Conservation (phyloP, 1,284 basidiomycete genomes). For the Xanthoconium separans region DNA sequence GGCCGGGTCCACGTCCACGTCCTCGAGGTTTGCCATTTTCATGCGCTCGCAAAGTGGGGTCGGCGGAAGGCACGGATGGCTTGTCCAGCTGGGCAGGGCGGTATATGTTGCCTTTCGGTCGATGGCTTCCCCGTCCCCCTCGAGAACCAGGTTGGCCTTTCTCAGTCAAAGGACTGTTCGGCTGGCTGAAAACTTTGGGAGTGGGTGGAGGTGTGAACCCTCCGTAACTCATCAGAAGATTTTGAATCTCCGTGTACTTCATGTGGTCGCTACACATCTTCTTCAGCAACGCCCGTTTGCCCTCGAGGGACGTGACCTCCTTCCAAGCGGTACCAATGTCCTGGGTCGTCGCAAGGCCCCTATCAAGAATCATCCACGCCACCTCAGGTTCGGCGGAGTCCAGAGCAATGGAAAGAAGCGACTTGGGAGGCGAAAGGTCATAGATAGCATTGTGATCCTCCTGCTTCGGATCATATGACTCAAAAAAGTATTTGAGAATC, state of each 20-base stretch:
- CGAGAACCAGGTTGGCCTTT: neutral
- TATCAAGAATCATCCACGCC: conserved; percentile 61
- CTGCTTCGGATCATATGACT: conserved; percentile 49
- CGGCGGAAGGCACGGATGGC: neutral
- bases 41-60: conserved; percentile 7
- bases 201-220: conserved; percentile 48
- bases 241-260: conserved; percentile 50
- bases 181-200: conserved; percentile 30
- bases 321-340: conserved; percentile 53
- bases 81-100: conserved; percentile 1
- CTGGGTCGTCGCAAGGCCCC: conserved; percentile 45
- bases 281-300: conserved; percentile 31
- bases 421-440: conserved; percentile 36
- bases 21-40: conserved; percentile 38
- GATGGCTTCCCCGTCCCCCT: conserved; percentile 13
- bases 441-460: conserved; percentile 51
- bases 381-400: conserved; percentile 58
- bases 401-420: conserved; percentile 55
- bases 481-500: conserved; percentile 57
- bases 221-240: conserved; percentile 54
- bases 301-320: conserved; percentile 42
- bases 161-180: conserved; percentile 7
- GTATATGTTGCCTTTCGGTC: neutral
- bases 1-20: conserved; percentile 36
- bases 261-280: conserved; percentile 27